Base-by-base conservation (phyloP, 1,284 basidiomycete genomes). In the Trichosporon faecale region DNA sequence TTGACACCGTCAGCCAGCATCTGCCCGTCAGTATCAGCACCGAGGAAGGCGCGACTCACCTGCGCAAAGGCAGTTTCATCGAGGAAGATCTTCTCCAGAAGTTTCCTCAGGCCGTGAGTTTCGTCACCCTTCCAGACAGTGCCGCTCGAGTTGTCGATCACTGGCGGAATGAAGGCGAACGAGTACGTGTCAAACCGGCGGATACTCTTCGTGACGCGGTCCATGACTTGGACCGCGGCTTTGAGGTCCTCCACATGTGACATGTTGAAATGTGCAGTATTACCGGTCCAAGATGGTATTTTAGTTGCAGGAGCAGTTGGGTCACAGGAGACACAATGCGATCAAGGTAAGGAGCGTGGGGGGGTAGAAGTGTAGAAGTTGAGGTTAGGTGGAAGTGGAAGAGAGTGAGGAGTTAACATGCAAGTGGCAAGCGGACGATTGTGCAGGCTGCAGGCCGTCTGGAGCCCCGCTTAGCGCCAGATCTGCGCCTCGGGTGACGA, bases 81-180 rank as follows among this genome's bases (percentile, higher is more conserved):
- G 14, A 27, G 31, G 33, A 60, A 55, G 3, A 79, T 37, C 29
- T 65, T 60, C 21, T 77, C 78, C 3, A 75, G 57, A 66, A 74
- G 75, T 66, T 76, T 76, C 57, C 64, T 70, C 31, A 74, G 25
- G 14, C 78, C 78, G 44, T 73, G 73, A 8, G 76, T 72, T 14
- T 76, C 76, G 44, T 76, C 75, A 25, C 73, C 72, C 16, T 66
- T 69, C 78, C 78, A 79, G 33, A 68, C 35, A 4, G 40, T 55
- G 31, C 61, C 64, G 1, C 69, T 68, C 27, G 63, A 46, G 12
- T 40, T 6, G 67, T 74, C 73, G 5, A 72, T 57, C 14, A 74
- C 68, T n/a, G 73, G 64, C 0, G 73, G 69, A 11, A 65, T 46
- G n/a, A 33, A 61, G 18, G 27, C 21, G 57, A 61, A 61, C 16